A percentile compares a stretch with the other conserved stretches of the same genome.
Evolutionary conservation across 768 basidiomycete species (phyloP).

Genomic region (Cystobasidiopsis lactophilus): DNA sequence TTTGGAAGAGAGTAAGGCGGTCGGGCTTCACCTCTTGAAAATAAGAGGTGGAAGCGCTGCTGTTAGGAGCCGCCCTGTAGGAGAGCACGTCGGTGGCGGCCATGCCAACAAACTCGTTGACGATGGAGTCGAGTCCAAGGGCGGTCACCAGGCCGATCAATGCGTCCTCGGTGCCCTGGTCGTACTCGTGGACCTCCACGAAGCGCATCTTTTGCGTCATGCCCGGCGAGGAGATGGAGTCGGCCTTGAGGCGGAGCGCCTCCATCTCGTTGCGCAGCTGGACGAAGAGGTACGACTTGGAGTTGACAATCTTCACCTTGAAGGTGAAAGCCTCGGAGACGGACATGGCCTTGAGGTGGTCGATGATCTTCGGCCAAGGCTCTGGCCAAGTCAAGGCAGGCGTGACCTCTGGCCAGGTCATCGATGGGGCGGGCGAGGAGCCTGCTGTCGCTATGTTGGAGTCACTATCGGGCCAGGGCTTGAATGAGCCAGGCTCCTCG

Average conservation of each 20-base stretch:
- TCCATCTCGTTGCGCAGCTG: not conserved
- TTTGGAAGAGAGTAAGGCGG: not conserved
- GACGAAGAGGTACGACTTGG: not conserved
- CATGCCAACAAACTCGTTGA: not conserved
- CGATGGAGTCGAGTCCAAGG: not conserved
- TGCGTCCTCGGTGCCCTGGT: not conserved
- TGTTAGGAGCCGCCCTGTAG: too few relatives aligned
- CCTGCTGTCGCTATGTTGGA: too few relatives aligned
- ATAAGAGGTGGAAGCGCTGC: not conserved
- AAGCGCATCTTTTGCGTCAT: not conserved
- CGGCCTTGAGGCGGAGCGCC: not conserved
- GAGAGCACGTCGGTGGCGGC: not conserved
- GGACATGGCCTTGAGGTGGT: too few relatives aligned
- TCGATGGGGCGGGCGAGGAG: too few relatives aligned
- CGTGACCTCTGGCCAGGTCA: too few relatives aligned
- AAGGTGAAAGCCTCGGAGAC: too few relatives aligned
- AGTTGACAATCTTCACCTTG: too few relatives aligned
- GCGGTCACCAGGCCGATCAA: not conserved
- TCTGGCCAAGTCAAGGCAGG: too few relatives aligned
- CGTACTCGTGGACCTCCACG: too few relatives aligned
- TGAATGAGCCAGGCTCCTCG: too few relatives aligned
- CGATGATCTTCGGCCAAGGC: too few relatives aligned
- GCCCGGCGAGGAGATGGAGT: not conserved
- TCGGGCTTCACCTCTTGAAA: not conserved
- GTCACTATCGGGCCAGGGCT: too few relatives aligned